These are phyloP conservation scores for Cladosporium sp. DNA, from an alignment of 2,329 filamentous ascomycete genomes.

Conservation along the genomic window DNA sequence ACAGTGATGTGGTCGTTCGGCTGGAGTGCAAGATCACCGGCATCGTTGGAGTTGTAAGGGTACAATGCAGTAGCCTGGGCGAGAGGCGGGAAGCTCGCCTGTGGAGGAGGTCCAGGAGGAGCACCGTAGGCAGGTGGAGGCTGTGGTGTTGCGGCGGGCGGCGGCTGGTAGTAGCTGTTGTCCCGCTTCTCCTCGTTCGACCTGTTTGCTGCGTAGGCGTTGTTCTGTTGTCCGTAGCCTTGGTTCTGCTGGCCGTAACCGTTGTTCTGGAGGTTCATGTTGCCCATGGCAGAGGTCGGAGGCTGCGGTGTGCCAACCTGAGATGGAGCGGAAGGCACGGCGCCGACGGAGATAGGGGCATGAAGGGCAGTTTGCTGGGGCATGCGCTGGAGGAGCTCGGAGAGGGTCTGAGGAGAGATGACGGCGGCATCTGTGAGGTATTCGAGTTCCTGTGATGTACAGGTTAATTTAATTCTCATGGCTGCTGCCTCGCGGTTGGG, in stretches of 20 bases:
- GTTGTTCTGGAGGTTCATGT: constrained; percentile 25
- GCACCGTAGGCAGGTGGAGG: constrained; percentile 52
- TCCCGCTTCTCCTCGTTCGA: constrained; percentile 32
- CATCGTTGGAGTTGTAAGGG: constrained; percentile 72
- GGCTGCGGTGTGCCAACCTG: constrained; percentile 20
- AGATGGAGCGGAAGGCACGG: constrained; percentile 27
- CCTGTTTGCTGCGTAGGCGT: constrained; percentile 15
- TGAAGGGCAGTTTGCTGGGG: constrained; percentile 63
- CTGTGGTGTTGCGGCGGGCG: constrained; percentile 33
- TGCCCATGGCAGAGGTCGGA: constrained; percentile 26
- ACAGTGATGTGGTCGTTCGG: constrained; percentile 77
- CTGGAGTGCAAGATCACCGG: constrained; percentile 75
- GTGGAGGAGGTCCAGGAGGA: constrained; percentile 45
- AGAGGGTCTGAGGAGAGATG: constrained; percentile 70
- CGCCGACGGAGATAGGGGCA: constrained; percentile 33
- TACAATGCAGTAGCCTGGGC: constrained; percentile 77
- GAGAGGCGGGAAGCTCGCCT: constrained; percentile 49
- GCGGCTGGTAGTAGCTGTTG: constrained; percentile 34
- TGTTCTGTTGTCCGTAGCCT: constrained; percentile 21
- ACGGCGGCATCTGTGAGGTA: constrained; percentile 77
- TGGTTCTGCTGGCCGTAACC: constrained; percentile 18
- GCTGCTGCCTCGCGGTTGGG: constrained; percentile 1
- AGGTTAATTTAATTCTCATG: not conserved
- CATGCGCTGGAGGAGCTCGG: constrained; percentile 67
- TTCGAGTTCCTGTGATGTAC: constrained; percentile 71